Base-by-base conservation (phyloP, 2,329 filamentous ascomycete species). In the Immersiporthe knoxdaviesiana region DNA sequence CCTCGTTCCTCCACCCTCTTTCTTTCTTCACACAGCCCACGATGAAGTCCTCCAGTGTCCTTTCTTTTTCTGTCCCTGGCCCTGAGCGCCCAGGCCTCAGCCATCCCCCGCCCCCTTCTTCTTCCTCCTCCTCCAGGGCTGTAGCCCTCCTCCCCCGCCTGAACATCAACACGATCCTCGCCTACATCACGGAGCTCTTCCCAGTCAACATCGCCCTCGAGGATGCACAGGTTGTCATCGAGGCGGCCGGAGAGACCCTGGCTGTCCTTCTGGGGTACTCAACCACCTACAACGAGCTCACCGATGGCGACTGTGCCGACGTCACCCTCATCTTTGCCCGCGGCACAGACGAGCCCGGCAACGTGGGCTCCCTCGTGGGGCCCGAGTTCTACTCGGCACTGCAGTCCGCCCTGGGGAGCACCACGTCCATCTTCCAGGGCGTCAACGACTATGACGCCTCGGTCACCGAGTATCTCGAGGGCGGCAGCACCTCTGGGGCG, bases 271-370 rank as follows among this genome's bases (percentile, higher is more conserved):
- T 44, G n/a, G 67, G 64, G 1, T 64, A 64, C 67, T 18, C 54
- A 24, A 71, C 67, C n/a, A 71, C 69, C 6, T 32, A 21, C 32
- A 63, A 71, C 10, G 69, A 69, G n/a, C 67, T 71, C 11, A 37
- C 58, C 3, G 37, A 67, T 1, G 67, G 69, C 27, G n/a, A 27
- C 10, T 71, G 71, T 64, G 54, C 71, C 12, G 71, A 73, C 64
- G 58, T 77, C 27, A 73, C 73, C 37, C 69, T 77, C 27, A 67
- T 78, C 50, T 78, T 75, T 50, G 75, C 75, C 30, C 72, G 76
- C 24, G 76, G 76, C 10, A 78, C 76, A 1, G 71, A 67, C 14
- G 75, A 78, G 54, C 62, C 68, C 0, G 75, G 75, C 16, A 77
- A 76, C 59, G 67, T 77, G 11, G 75, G 76, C 2, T 63, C 67